phyloP scores from a whole-genome alignment of 106 monocot genomes.

The Phalaenopsis equestris region DNA sequence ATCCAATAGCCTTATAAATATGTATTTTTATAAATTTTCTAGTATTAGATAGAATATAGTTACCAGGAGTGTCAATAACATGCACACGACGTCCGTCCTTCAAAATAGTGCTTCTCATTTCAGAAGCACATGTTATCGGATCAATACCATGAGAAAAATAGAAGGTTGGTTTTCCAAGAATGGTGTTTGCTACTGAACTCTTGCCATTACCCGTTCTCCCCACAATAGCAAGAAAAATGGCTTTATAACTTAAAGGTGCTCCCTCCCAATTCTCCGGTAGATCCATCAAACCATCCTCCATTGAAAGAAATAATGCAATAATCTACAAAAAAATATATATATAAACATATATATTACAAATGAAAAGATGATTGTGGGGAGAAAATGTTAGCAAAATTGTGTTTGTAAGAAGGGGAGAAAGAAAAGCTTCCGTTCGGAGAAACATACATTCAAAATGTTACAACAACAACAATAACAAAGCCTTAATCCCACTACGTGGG shows the following conservation, averaged over 20 bases:
- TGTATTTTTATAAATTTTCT: neutral
- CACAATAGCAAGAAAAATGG: slow-evolving; percentile 54
- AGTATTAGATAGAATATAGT: neutral
- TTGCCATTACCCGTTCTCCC: slow-evolving; percentile 84
- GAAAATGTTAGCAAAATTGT: no score
- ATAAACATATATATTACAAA: no score
- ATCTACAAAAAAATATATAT: no score
- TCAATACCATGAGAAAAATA: slow-evolving; percentile 17
- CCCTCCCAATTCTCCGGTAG: slow-evolving; percentile 55
- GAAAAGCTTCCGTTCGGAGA: no score
- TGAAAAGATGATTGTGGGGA: no score
- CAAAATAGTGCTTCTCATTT: slow-evolving; percentile 48
- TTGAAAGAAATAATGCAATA: no score
- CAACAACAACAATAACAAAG: no score
- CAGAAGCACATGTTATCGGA: slow-evolving; percentile 14
- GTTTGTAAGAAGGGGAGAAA: no score
- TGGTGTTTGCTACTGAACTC: slow-evolving; percentile 85
- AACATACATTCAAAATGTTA: no score
- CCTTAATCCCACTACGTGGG: no score
- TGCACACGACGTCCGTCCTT: slow-evolving; percentile 67
- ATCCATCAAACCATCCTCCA: no score
- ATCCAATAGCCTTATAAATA: neutral
- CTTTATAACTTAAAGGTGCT: slow-evolving; percentile 11
- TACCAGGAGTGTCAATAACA: slow-evolving; percentile 83
- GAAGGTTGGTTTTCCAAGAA: slow-evolving; percentile 59